Percentiles rank a stretch among this genome's conserved stretches.
These are phyloP conservation scores for Candida easanensis DNA, from an alignment of 805 yeast species.

Conservation along the genomic window DNA sequence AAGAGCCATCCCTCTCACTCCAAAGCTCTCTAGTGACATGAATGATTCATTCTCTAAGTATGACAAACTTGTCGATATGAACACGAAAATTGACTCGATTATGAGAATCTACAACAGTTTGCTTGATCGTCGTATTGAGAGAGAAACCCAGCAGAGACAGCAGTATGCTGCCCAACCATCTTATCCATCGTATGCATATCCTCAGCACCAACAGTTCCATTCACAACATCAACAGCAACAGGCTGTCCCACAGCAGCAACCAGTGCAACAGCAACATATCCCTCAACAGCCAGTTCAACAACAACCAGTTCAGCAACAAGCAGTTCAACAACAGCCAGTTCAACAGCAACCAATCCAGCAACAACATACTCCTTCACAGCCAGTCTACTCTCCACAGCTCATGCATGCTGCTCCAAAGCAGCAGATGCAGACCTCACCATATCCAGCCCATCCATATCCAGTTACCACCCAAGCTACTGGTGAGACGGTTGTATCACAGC, in stretches of 20 bases:
- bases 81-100: slow-evolving; percentile 73
- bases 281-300: slow-evolving; percentile 5
- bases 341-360: too few species aligned
- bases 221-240: not conserved
- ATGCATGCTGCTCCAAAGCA: too few species aligned
- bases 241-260: not conserved
- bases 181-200: slow-evolving; percentile 9
- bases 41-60: slow-evolving; percentile 57
- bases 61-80: slow-evolving; percentile 67
- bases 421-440: slow-evolving; percentile 10
- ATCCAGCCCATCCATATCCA: slow-evolving; percentile 14
- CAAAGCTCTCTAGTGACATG: slow-evolving; percentile 63
- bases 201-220: slow-evolving; percentile 9
- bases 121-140: slow-evolving; percentile 53
- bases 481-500: slow-evolving; percentile 3
- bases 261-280: slow-evolving; percentile 6
- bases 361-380: too few species aligned
- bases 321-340: slow-evolving; percentile 1
- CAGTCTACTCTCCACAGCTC: too few species aligned
- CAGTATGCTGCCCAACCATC: slow-evolving; percentile 20
- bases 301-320: slow-evolving; percentile 1
- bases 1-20: slow-evolving; percentile 58
- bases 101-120: slow-evolving; percentile 73
- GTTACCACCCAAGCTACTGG: slow-evolving; percentile 5
- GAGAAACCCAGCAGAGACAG: slow-evolving; percentile 28